Conservation (phyloP, 176 grass and related monocot species). For the Aechmea fasciata region DNA sequence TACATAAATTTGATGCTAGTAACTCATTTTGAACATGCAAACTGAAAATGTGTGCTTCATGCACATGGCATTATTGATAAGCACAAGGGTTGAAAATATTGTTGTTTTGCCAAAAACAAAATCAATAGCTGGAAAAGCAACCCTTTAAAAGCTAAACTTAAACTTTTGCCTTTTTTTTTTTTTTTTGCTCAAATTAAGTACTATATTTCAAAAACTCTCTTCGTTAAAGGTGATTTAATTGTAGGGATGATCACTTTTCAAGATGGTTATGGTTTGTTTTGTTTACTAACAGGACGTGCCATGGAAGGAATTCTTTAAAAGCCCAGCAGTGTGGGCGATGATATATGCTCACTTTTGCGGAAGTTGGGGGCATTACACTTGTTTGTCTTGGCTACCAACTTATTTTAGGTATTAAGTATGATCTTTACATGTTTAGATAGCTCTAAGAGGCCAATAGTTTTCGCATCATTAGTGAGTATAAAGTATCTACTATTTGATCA, state of each 20-base stretch:
- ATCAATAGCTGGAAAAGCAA: no score
- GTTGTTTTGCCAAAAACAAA: no score
- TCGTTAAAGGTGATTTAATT: neutral
- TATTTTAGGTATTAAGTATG: constrained; percentile 58
- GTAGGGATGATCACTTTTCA: neutral
- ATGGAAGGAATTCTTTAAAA: constrained; percentile 95
- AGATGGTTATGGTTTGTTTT: neutral
- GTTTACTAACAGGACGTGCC: constrained; percentile 67
- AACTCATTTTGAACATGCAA: no score
- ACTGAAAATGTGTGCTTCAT: neutral
- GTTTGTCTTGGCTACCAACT: constrained; percentile 91
- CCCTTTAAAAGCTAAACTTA: no score
- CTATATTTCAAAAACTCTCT: neutral
- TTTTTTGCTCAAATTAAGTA: no score
- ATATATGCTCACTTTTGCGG: constrained; percentile 99
- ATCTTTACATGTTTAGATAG: neutral
- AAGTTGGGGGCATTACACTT: constrained; percentile 97
- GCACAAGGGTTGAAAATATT: neutral
- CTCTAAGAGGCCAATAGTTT: no score
- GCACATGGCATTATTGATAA: neutral
- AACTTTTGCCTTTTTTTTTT: no score
- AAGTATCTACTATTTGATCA: no score
- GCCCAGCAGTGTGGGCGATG: constrained; percentile 92
- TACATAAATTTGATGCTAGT: neutral
- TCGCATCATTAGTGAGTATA: no score